Evolutionary conservation across 345 rosid genomes (phyloP), one percentile per base, ranked within the genome.

Genomic region (Angophora floribunda): DNA sequence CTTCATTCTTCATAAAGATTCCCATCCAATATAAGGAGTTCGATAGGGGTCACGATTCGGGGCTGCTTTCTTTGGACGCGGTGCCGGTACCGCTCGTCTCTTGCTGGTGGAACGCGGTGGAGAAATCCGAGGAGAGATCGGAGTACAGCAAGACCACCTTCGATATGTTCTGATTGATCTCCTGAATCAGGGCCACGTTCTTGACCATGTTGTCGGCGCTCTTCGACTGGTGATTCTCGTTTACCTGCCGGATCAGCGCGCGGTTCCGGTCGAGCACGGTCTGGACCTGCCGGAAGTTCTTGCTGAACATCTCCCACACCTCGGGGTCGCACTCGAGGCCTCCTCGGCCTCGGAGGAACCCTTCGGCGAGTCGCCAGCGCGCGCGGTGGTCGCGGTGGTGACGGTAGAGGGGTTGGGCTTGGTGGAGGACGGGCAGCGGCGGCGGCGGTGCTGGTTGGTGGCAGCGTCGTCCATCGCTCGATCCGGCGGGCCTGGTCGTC

Each of bases 151-250:
- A 91, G 7, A 92, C 97, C 75, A 96, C 98, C 92, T 94, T 97
- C 13, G 98, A 92, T 86, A 97, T 94, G 90, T 97, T 97, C 86
- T 94, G 95, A 49, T 97, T 97, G 86, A 97, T 92, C 88, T 97
- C 99, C 61, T 96, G 96, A n/a, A 97, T 97, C 90, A 97, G 90
- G 52, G 95, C 95, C 1, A 97, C 99, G 94, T 97, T 97, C 89
- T 96, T 96, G 21, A 94, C 96, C 99, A 97, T 97, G 91, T 96
- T 96, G 86, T 92, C 95, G 6, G 97, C 93, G 57, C 89, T 92
- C 89, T 90, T 94, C 0, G 99, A 97, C 90, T 94, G 98, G 87
- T 97, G 99, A 86, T 97, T 97, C 67, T 96, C 97, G 92, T 97
- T 96, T 85, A 96, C 99, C 85, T 96, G 97, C n/a, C 95, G 95